Percentiles rank a stretch among this genome's conserved stretches.
phyloP scores from a whole-genome alignment of 345 rosid genomes.

The Citrus mangshanensis region DNA sequence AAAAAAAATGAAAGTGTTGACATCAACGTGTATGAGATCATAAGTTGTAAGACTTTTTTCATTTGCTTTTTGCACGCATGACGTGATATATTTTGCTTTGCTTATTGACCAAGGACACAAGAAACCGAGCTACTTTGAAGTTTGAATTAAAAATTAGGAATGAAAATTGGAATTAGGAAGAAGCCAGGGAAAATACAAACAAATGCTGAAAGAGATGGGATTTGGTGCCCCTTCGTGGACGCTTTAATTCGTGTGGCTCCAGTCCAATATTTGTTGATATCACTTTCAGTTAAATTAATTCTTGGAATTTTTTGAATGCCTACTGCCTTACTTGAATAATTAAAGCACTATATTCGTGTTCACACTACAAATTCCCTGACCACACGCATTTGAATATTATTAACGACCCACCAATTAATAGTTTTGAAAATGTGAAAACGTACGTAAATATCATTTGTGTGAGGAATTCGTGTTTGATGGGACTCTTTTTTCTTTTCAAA shows the following conservation, averaged over 20 bases:
- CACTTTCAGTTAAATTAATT: too few relatives aligned
- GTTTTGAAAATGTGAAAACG: neutral
- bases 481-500: neutral
- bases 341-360: neutral
- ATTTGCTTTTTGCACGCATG: neutral
- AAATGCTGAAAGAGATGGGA: too few relatives aligned
- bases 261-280: neutral
- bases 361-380: neutral
- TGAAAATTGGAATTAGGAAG: too few relatives aligned
- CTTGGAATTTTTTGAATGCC: neutral
- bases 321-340: neutral
- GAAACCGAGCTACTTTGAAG: neutral
- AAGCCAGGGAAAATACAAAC: too few relatives aligned
- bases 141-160: neutral
- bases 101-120: neutral
- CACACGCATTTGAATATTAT: neutral
- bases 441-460: neutral
- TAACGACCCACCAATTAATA: neutral
- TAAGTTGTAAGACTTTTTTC: neutral
- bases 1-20: too few relatives aligned
- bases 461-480: neutral
- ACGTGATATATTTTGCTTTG: too few relatives aligned
- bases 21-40: neutral
- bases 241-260: neutral
- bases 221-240: too few relatives aligned